Conservation (phyloP, 2,329 filamentous ascomycete genomes). For the Orbilia oligospora region DNA sequence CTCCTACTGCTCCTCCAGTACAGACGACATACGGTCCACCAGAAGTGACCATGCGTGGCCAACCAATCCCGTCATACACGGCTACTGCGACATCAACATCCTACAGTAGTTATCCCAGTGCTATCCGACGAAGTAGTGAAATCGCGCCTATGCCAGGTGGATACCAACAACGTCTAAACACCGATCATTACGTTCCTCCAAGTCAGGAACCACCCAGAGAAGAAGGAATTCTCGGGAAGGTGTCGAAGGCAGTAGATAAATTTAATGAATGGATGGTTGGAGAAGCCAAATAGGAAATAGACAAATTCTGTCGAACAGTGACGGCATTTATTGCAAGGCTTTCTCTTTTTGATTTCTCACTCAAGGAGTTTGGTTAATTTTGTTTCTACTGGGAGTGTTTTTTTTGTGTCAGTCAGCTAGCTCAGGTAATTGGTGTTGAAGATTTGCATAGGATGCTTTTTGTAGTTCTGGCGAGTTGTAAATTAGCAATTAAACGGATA, state of each 20-base stretch:
- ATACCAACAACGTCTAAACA: slow-evolving; percentile 43
- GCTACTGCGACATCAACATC: slow-evolving; percentile 37
- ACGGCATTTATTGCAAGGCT: not conserved
- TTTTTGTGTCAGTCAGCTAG: not conserved
- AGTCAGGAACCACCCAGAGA: slow-evolving; percentile 29
- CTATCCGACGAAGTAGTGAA: slow-evolving; percentile 38
- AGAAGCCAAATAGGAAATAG: slow-evolving; percentile 20
- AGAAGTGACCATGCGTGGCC: slow-evolving; percentile 39
- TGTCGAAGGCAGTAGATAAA: slow-evolving; percentile 49
- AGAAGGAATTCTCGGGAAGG: slow-evolving; percentile 39
- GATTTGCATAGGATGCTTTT: slow-evolving; percentile 16
- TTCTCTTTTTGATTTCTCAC: not conserved
- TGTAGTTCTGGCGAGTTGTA: not conserved
- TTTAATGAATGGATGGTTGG: slow-evolving; percentile 61
- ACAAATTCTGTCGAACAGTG: not conserved
- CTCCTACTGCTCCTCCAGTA: slow-evolving; percentile 39
- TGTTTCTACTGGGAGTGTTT: not conserved
- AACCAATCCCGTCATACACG: slow-evolving; percentile 43
- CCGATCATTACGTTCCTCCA: slow-evolving; percentile 4
- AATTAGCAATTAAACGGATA: slow-evolving; percentile 10
- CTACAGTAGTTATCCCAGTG: slow-evolving; percentile 43
- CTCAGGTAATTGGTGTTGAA: not conserved
- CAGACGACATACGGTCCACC: slow-evolving; percentile 50
- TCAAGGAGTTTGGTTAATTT: slow-evolving; percentile 3
- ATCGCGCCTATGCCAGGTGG: slow-evolving; percentile 43